Percentiles rank a stretch among this genome's conserved stretches.
Evolutionary conservation across 2,329 filamentous ascomycete species (phyloP).

Genomic region (Cordyceps militaris): DNA sequence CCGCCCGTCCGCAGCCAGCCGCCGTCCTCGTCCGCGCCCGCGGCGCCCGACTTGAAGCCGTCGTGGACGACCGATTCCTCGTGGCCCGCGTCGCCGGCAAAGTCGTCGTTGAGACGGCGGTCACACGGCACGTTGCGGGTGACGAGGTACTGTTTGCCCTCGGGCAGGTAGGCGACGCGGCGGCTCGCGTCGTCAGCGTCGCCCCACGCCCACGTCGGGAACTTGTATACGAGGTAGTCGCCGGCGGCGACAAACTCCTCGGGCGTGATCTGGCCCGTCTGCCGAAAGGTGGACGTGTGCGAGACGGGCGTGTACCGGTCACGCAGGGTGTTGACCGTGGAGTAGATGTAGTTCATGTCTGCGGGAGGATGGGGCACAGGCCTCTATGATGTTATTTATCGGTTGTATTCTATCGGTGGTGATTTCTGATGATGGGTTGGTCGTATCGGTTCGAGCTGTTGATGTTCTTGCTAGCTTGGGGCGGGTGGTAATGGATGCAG

Average conservation of each 20-base stretch:
- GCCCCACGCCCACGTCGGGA: constrained; percentile 96
- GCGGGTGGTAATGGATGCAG: not conserved
- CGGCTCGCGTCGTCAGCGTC: constrained; percentile 76
- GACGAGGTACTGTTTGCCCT: constrained; percentile 90
- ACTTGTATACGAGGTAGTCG: constrained; percentile 98
- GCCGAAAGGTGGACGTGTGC: constrained; percentile 87
- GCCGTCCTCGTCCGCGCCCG: constrained; percentile 60
- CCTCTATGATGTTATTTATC: not conserved
- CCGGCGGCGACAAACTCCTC: constrained; percentile 94
- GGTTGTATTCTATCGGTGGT: not conserved
- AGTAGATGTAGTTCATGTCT: constrained; percentile 86
- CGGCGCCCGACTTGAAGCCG: constrained; percentile 40
- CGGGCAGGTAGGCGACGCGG: constrained; percentile 72
- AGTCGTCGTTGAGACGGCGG: constrained; percentile 84
- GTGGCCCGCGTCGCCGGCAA: constrained; percentile 78
- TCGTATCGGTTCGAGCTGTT: not conserved
- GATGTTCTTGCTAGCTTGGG: not conserved
- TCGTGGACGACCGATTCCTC: constrained; percentile 83
- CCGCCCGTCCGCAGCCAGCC: constrained; percentile 90
- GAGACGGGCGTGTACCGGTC: constrained; percentile 86
- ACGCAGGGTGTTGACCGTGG: constrained; percentile 83
- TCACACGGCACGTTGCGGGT: constrained; percentile 93
- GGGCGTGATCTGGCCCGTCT: constrained; percentile 90
- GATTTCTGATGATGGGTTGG: not conserved
- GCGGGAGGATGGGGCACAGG: constrained; percentile 21